Evolutionary conservation across 768 basidiomycete species (phyloP).

Genomic region (Tulasnella sp.): DNA sequence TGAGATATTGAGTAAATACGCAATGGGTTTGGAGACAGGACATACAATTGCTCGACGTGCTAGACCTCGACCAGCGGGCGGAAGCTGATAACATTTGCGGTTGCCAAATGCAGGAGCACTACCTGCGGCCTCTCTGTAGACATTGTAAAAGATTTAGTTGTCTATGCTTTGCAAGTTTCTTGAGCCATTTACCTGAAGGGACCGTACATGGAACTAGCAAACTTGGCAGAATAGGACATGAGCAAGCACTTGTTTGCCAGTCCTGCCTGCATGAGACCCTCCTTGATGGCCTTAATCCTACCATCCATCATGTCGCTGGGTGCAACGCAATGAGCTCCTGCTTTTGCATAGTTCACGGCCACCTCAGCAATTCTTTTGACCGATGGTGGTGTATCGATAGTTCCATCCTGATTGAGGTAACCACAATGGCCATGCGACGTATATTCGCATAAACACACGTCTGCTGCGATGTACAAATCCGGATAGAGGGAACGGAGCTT

Average conservation of each 20-base stretch:
- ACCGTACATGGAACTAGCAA: constrained; percentile 88
- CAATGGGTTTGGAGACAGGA: constrained; percentile 17
- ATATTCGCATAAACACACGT: constrained; percentile 99
- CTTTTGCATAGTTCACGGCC: constrained; percentile 79
- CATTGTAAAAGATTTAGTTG: background rate
- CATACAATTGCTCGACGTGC: constrained; percentile 86
- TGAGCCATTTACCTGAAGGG: constrained; percentile 67
- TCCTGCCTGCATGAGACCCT: constrained; percentile 66
- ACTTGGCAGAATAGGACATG: constrained; percentile 97
- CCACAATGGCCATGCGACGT: constrained; percentile 98
- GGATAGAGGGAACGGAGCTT: constrained; percentile 70
- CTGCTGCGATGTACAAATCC: constrained; percentile 73
- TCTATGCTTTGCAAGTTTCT: background rate
- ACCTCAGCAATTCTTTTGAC: constrained; percentile 85
- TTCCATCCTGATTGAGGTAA: constrained; percentile 54
- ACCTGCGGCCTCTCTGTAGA: constrained; percentile 82
- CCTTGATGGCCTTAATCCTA: constrained; percentile 75
- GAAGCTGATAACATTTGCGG: constrained; percentile 96
- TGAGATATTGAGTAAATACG: background rate
- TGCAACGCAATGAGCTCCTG: constrained; percentile 96
- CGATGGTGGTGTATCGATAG: constrained; percentile 64
- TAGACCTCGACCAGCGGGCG: constrained; percentile 73
- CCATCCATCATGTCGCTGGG: constrained; percentile 99
- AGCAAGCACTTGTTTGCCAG: constrained; percentile 79
- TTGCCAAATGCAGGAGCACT: constrained; percentile 90